Evolutionary conservation across 2,329 filamentous ascomycete species (phyloP), one percentile per base, ranked within the genome.

Genomic region (Talaromyces islandicus): DNA sequence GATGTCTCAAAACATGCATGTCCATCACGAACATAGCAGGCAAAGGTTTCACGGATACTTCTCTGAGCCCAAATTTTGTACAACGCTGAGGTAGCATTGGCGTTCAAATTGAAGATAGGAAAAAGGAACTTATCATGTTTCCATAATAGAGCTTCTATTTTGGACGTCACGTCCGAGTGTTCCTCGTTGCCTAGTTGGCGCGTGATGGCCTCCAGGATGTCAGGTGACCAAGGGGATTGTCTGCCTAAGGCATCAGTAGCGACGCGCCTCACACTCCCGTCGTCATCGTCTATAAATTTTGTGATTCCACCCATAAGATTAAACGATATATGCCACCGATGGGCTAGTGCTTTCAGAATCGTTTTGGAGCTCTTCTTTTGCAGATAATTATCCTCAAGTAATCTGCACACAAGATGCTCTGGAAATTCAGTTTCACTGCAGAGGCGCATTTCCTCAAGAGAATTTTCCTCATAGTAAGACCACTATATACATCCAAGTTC

Each of bases 381-480:
- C 46, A 35, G 12, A 43, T 6, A 52, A 25, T 41, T 19, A 25
- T 41, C 17, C 17, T 57, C n/a, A 57, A 57, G 56, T 27, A 57
- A 52, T 52, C 27, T 52, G 56, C 56, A 57, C 38, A 57, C 43
- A 57, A 57, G 11, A 52, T 57, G 56, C 29, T 57, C 46, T 57
- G 46, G 56, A 52, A 57, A 57, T 52, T 57, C 46, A 57, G 56
- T 57, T 52, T 57, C 56, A 52, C 43, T 25, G 27, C 56, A 57
- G 46, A 57, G 56, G n/a, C 21, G 29, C 30, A 57, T 57, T 38
- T 24, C 46, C 17, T 41, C 9, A 52, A 51, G 30, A 17, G 17
- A 58, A 19, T 17, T 1, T 17, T 58, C 14, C 32, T 53, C 46
- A 58, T 52, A 56, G 32, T 46, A 19, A 43, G 54, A 56, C 54